These are phyloP conservation scores for Dunaliella sp. DNA, from an alignment of 139 green algal genomes.

Conservation along the genomic window DNA sequence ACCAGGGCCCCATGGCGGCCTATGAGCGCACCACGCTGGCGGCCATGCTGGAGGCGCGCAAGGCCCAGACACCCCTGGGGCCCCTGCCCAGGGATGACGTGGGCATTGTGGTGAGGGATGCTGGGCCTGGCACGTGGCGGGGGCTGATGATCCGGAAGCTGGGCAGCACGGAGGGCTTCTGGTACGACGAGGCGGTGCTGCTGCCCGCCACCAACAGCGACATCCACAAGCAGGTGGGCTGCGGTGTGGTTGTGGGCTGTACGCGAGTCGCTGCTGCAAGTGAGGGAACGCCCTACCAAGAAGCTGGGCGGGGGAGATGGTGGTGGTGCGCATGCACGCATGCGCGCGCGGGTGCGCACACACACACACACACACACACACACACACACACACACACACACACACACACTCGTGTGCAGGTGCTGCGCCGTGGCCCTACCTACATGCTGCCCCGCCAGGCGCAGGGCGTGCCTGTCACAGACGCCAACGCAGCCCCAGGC, in stretches of 20 bases:
- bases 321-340: neutral
- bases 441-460: slow-evolving; percentile 24
- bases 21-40: slow-evolving; percentile 12
- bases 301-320: no score
- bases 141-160: slow-evolving; percentile 34
- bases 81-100: slow-evolving; percentile 20
- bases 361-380: neutral
- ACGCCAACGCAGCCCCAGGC: slow-evolving; percentile 25
- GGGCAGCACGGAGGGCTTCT: slow-evolving; percentile 17
- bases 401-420: neutral
- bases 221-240: slow-evolving; percentile 17
- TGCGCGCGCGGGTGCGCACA: neutral
- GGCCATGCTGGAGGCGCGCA: slow-evolving; percentile 2
- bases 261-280: no score
- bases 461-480: slow-evolving; percentile 25
- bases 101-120: slow-evolving; percentile 39
- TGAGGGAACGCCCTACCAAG: no score
- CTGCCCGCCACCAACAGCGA: slow-evolving; percentile 16
- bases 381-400: neutral
- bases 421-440: neutral
- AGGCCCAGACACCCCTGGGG: slow-evolving; percentile 8
- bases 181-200: slow-evolving; percentile 31
- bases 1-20: slow-evolving; percentile 16
- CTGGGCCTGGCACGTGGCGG: slow-evolving; percentile 29
- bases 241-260: no score